These are phyloP conservation scores for Telfairia occidentalis DNA, from an alignment of 331 rosid species.

Conservation along the genomic window DNA sequence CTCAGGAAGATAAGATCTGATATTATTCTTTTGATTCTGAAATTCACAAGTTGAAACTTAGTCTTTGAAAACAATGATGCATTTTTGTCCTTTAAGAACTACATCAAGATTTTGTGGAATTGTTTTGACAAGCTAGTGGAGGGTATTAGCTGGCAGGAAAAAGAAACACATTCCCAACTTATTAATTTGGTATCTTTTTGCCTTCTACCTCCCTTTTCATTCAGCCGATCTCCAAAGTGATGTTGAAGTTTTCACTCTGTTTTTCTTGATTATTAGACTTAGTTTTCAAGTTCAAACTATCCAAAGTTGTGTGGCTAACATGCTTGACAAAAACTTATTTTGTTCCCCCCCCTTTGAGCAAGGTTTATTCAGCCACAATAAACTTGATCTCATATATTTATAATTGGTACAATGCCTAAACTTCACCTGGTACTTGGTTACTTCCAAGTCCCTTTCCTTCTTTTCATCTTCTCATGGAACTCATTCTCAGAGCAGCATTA, in stretches of 20 bases:
- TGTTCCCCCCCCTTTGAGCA: no score
- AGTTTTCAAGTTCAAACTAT: neutral
- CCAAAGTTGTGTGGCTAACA: neutral
- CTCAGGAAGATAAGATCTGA: neutral
- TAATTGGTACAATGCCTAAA: neutral
- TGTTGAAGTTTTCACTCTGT: neutral
- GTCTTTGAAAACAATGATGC: neutral
- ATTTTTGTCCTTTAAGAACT: neutral
- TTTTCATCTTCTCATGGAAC: neutral
- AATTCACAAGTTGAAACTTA: neutral
- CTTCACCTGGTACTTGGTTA: neutral
- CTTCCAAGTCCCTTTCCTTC: neutral
- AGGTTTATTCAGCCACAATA: no score
- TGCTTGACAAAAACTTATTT: neutral
- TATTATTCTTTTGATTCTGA: neutral
- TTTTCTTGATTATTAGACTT: neutral
- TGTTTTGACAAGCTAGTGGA: neutral
- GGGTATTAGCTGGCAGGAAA: neutral
- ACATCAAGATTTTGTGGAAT: neutral
- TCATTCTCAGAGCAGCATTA: slow-evolving; percentile 40
- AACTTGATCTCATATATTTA: neutral
- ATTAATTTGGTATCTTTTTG: neutral
- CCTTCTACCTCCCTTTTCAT: neutral
- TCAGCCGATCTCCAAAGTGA: neutral
- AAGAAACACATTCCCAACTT: neutral